Base-by-base conservation (phyloP, 2,329 filamentous ascomycete species). In the Passalora sequoiae region DNA sequence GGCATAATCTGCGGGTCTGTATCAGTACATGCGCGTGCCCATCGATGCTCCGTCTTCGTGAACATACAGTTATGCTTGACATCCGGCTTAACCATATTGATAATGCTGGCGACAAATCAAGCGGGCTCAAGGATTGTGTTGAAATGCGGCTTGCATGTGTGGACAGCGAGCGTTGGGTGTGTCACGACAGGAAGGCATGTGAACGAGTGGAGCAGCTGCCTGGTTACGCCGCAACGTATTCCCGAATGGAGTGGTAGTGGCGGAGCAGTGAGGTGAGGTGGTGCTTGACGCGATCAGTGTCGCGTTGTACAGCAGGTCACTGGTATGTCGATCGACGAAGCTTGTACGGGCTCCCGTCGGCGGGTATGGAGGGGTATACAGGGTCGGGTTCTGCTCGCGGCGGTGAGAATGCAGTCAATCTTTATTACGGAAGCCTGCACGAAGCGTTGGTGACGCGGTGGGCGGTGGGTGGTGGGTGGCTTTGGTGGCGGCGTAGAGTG, bases 1-100 rank as follows among this genome's bases (percentile, higher is more conserved):
- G 49, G 81, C 83, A 68, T 95, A 61, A 45, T 61, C 56, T 58
- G 45, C 8, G 28, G 29, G 12, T 13, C 21, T 16, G n/a, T 16
- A 30, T 50, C 25, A 52, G 46, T 43, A 31, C 21, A 19, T 32
- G 42, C 20, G 28, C 38, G 13, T n/a, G 30, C 12, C n/a, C 16
- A 28, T 19, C 3, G 8, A 20, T 31, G 5, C 28, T n/a, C 16
- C 2, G 3, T 5, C 17, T 4, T 12, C 9, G 3, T 17, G 9
- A 29, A 29, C 47, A 17, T 45, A 53, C 53, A 55, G 43, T 55
- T 59, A 42, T 56, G 55, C 47, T 63, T 62, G 40, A 59, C 44
- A 43, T 63, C 60, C 19, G 61, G 51, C 51, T 64, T 64, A 46
- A 63, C 61, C 61, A 64, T 64, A 30, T 46, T 60, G 56, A 44